Evolutionary conservation across 495 filamentous ascomycete genomes (phyloP).

Genomic region (Trichoderma reesei): DNA sequence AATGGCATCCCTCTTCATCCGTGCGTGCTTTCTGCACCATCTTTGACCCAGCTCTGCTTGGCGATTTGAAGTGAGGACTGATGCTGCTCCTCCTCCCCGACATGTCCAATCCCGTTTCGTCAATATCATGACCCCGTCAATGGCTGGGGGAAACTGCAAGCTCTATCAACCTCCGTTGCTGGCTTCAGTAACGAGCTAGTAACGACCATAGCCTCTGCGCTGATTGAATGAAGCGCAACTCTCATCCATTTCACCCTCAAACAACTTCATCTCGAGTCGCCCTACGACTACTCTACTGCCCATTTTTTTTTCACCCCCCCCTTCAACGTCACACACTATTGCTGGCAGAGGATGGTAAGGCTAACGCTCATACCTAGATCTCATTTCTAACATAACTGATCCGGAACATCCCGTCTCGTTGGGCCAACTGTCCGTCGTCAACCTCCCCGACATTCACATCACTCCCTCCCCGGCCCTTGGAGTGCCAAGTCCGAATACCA

Average conservation of each 20-base stretch:
- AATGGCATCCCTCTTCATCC: neutral
- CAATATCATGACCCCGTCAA: neutral
- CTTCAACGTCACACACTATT: neutral
- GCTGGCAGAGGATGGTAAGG: neutral
- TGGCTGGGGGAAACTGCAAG: neutral
- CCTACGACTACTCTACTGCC: neutral
- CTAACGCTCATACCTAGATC: conserved; percentile 52
- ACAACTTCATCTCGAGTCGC: neutral
- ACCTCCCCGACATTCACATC: conserved; percentile 82
- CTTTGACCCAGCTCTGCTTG: neutral
- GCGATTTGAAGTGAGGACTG: neutral
- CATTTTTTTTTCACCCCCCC: neutral
- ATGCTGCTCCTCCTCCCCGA: neutral
- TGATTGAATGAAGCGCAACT: neutral
- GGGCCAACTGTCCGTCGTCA: conserved; percentile 86
- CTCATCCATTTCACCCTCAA: neutral
- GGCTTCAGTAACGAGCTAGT: neutral
- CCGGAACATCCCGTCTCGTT: conserved; percentile 93
- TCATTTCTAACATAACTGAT: conserved; percentile 88
- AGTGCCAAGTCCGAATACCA: conserved; percentile 35
- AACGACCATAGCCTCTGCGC: neutral
- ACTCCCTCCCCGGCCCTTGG: conserved; percentile 44
- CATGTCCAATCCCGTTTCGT: neutral
- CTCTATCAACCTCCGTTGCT: neutral
- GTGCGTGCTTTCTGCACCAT: neutral